These are phyloP conservation scores for Casuarina cunninghamiana DNA, from an alignment of 306 rosid species.

Conservation along the genomic window DNA sequence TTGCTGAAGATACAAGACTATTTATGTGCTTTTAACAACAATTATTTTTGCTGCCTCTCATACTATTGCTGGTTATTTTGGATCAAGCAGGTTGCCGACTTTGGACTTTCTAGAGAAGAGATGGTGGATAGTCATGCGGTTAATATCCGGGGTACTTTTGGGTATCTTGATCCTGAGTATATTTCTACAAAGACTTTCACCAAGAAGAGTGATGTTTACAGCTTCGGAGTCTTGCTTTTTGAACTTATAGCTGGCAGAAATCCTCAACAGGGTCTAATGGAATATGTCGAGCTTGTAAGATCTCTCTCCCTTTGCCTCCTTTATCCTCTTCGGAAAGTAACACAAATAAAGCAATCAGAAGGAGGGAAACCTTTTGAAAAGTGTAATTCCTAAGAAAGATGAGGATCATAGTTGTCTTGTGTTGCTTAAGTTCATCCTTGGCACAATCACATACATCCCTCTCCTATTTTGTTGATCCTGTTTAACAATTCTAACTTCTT, in stretches of 20 bases:
- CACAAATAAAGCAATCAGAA: background rate
- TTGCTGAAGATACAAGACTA: conserved; percentile 3
- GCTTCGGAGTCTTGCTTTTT: conserved; percentile 92
- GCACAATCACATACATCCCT: background rate
- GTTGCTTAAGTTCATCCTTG: background rate
- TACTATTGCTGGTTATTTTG: conserved; percentile 21
- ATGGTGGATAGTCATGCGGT: conserved; percentile 84
- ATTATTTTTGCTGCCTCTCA: conserved; percentile 11
- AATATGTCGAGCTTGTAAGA: conserved; percentile 92
- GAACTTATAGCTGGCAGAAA: conserved; percentile 92
- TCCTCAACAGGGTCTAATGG: conserved; percentile 99
- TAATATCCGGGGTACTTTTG: conserved; percentile 79
- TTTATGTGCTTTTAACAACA: background rate
- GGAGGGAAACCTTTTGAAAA: background rate
- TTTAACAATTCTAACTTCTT: too few relatives aligned
- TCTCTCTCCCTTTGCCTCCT: conserved; percentile 33
- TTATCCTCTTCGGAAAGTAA: background rate
- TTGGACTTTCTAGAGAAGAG: conserved; percentile 98
- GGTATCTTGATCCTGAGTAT: conserved; percentile 95
- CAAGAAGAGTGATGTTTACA: conserved; percentile 96
- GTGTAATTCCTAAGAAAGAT: background rate
- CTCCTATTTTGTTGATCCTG: background rate
- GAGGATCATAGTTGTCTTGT: background rate
- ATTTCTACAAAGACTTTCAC: conserved; percentile 86
- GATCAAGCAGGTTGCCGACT: conserved; percentile 84